Evolutionary conservation across 1,284 basidiomycete species (phyloP).

Genomic region (Ganoderma sinense): DNA sequence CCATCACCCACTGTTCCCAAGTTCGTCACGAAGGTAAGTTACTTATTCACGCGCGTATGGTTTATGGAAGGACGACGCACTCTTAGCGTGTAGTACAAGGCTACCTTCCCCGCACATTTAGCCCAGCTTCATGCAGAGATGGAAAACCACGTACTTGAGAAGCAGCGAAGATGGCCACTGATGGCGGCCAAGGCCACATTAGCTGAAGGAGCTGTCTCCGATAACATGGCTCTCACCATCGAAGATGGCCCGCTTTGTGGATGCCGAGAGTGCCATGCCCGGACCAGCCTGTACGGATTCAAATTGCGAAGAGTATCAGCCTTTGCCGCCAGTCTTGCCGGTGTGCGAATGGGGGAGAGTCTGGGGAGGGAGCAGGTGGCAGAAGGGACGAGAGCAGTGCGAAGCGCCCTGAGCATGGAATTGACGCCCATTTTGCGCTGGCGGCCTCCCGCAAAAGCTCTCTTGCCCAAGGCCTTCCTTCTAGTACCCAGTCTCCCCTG

Average conservation of each 20-base stretch:
- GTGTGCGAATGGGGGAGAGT: not conserved
- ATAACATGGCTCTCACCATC: conserved; percentile 46
- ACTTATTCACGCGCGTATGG: not conserved
- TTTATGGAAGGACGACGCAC: conserved; percentile 44
- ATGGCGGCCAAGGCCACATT: not conserved
- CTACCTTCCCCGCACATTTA: conserved; percentile 46
- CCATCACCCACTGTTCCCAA: conserved; percentile 51
- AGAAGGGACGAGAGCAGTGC: not conserved
- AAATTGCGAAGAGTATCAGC: not conserved
- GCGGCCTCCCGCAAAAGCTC: too few relatives aligned
- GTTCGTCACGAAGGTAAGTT: not conserved
- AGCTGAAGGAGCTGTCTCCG: not conserved
- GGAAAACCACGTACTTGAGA: conserved; percentile 57
- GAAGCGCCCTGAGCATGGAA: not conserved
- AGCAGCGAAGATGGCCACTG: conserved; percentile 69
- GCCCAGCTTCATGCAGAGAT: conserved; percentile 28
- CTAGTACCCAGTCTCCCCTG: too few relatives aligned
- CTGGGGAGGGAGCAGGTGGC: not conserved
- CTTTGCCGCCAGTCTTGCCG: not conserved
- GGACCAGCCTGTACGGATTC: not conserved
- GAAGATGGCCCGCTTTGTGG: conserved; percentile 52
- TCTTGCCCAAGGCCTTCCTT: too few relatives aligned
- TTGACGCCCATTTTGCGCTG: too few relatives aligned
- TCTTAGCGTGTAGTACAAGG: conserved; percentile 57
- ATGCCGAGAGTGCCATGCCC: conserved; percentile 44